Base-by-base conservation (phyloP, 2,329 filamentous ascomycete species). In the Hypoxylon sp. region DNA sequence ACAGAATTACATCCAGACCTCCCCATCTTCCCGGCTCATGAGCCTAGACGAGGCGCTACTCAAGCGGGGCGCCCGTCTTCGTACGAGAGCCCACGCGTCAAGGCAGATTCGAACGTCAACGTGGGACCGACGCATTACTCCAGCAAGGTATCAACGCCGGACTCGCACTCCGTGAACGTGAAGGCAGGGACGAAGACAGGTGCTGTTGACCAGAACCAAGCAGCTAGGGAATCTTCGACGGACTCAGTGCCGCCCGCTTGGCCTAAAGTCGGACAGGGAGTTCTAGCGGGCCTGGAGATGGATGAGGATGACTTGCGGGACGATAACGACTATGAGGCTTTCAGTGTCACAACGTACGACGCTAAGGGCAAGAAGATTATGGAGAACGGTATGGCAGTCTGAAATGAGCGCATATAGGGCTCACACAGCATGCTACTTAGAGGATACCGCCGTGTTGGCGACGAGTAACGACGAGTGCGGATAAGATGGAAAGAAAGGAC, bases 1-100 rank as follows among this genome's bases (percentile, higher is more conserved):
- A 87, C 87, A 29, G 85, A 86, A 51, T 78, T 87, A 1, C 84
- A 92, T 67, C 90, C 91, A 2, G 85, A 89, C 58, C 81, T 94
- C 5, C 87, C 90, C 4, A 82, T 94, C 57, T 93, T 92, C 74
- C 85, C 84, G 50, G 73, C 67, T 32, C 69, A 72, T 68, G 70
- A 81, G 77, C 53, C 74, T 10, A 53, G 29, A 58, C 68, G 68
- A n/a, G 46, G 62, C 58, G 55, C 50, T 39, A 29, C 58, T 64
- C 65, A 68, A 54, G 50, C 11, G 55, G 65, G 21, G 17, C 63
- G 56, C 60, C 42, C 55, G 17, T 53, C 55, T 39, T 65, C 62
- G 31, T 50, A 65, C 27, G 62, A 65, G n/a, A 62, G 55, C 32
- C 42, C 42, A n/a, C 67, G 67, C 15, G 24, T 31, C 21, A 70